phyloP scores from a whole-genome alignment of 176 grass and related monocot genomes.

The Areca catechu region DNA sequence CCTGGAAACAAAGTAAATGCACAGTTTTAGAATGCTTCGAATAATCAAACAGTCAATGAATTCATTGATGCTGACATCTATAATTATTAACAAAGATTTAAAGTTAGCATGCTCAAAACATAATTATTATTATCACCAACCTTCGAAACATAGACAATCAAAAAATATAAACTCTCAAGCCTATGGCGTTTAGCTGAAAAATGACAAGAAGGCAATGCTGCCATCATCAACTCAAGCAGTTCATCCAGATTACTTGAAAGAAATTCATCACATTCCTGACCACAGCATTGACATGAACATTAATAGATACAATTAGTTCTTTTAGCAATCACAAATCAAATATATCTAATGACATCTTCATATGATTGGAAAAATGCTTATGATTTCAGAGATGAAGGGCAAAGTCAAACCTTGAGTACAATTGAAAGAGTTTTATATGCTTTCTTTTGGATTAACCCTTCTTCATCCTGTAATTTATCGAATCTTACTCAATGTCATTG shows the following conservation, averaged over 20 bases:
- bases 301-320: background rate
- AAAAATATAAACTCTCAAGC: conserved; percentile 77
- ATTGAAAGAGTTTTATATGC: conserved; percentile 96
- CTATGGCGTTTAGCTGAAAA: conserved; percentile 81
- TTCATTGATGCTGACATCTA: conserved; percentile 2
- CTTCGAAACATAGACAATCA: conserved; percentile 76
- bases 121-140: conserved; percentile 27
- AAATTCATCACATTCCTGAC: conserved; percentile 55
- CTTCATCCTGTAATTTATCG: conserved; percentile 51
- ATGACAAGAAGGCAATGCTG: conserved; percentile 51
- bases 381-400: too few relatives aligned
- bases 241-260: conserved; percentile 52
- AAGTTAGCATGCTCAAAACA: background rate
- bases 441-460: conserved; percentile 82
- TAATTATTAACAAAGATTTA: background rate
- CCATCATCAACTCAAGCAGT: conserved; percentile 62
- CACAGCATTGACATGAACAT: background rate
- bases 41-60: too few relatives aligned
- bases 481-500: background rate
- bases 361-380: too few relatives aligned
- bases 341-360: too few relatives aligned
- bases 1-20: conserved; percentile 38
- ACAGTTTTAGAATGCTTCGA: background rate
- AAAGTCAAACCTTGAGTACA: conserved; percentile 67
- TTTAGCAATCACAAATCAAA: too few relatives aligned